Base-by-base conservation (phyloP, 768 basidiomycete genomes). In the Lactarius hengduanensis region DNA sequence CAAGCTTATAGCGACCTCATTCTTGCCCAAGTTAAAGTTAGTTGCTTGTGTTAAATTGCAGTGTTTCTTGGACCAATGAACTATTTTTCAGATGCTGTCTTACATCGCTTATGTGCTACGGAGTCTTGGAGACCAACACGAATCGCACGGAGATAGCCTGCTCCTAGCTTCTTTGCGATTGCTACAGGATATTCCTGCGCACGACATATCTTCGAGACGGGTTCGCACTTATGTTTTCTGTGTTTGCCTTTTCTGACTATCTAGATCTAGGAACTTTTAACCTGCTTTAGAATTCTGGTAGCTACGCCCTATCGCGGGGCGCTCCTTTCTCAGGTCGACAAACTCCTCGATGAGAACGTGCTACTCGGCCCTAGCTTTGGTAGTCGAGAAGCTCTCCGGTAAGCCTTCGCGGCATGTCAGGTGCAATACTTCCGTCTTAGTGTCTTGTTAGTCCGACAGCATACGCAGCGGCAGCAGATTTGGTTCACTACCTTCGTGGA, bases 41-140 rank as follows among this genome's bases (percentile, higher is more conserved):
- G 81, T 70, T 50, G 47, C 55, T 3, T 28, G 34, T 13, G 3
- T 2, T 20, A 8, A 26, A 30, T 18, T 4, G 9, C 26, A 59
- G 57, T 53, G 30, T 20, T 26, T 26, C 38, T 61, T 22, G 15
- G 22, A n/a, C 56, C 28, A 34, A 62, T 54, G 20, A 40, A 8
- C 20, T 36, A n/a, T n/a, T 45, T 30, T 38, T 30, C 71, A 96
- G 94, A 90, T 94, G 76, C 84, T 98, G 71, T 96, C 94, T 2
- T 96, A 92, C 74, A 80, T 98, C 47, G 92, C 94, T 1, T 97
- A 94, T 79, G 86, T 96, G 26, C 86, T 96, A 71, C 85, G 96
- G 59, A 80, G 87, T 73, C 78, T 81, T 56, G 77, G 77, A n/a
- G 82, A 83, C 45, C 85, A 88, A 58, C 83, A 87, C 63, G 86